phyloP scores from a whole-genome alignment of 441 rosid genomes.

The Populus hybrid region DNA sequence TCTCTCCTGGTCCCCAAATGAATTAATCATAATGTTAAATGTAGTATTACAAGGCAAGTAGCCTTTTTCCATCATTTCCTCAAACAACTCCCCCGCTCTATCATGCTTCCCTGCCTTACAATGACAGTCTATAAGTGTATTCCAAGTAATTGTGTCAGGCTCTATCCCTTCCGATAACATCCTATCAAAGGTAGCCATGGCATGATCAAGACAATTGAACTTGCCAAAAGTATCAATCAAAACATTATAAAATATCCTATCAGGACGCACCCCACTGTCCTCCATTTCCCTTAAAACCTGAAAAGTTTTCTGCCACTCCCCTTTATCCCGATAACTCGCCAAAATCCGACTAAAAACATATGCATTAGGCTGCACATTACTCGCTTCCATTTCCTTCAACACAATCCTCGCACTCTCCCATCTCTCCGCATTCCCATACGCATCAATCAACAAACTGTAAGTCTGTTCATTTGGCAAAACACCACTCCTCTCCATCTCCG shows the following conservation, averaged over 20 bases:
- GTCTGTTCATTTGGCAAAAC: conserved; percentile 84
- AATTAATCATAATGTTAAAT: conserved; percentile 85
- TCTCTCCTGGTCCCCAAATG: conserved; percentile 74
- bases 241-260: conserved; percentile 86
- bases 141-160: conserved; percentile 92
- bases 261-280: conserved; percentile 72
- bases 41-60: conserved; percentile 74
- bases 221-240: conserved; percentile 96
- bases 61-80: conserved; percentile 73
- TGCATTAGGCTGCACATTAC: conserved; percentile 66
- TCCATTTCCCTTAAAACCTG: conserved; percentile 94
- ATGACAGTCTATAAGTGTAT: conserved; percentile 90
- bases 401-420: conserved; percentile 96
- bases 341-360: conserved; percentile 79
- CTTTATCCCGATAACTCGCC: conserved; percentile 80
- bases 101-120: conserved; percentile 71
- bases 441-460: conserved; percentile 85
- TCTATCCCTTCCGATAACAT: conserved; percentile 79
- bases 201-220: conserved; percentile 88
- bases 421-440: conserved; percentile 82
- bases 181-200: conserved; percentile 74
- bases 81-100: conserved; percentile 76
- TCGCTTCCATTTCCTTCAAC: conserved; percentile 92
- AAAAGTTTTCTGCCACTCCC: conserved; percentile 94
- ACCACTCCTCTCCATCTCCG: conserved; percentile 91